These are phyloP conservation scores for Magnolia sinica DNA, from an alignment of 164 flowering plant genomes.

Conservation along the genomic window DNA sequence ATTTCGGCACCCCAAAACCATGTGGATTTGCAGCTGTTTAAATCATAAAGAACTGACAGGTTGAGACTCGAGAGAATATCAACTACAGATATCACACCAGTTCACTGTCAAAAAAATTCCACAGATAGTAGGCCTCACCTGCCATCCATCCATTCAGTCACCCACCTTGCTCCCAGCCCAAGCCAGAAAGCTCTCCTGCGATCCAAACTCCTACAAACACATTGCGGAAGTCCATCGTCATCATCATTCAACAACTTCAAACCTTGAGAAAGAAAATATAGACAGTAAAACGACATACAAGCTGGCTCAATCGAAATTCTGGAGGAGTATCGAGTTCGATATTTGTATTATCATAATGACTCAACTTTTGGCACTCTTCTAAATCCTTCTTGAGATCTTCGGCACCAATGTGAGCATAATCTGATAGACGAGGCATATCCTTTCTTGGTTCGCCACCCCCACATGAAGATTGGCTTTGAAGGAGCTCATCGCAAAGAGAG, in stretches of 20 bases:
- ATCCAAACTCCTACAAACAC: slow-evolving; percentile 68
- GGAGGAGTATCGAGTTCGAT: slow-evolving; percentile 75
- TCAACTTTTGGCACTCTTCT: slow-evolving; percentile 64
- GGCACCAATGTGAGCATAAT: slow-evolving; percentile 65
- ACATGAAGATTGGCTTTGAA: slow-evolving; percentile 68
- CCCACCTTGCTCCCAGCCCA: slow-evolving; percentile 33
- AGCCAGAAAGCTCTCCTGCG: slow-evolving; percentile 66
- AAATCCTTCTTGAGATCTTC: slow-evolving; percentile 71
- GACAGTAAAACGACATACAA: slow-evolving; percentile 38
- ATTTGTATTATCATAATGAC: slow-evolving; percentile 51
- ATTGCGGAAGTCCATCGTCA: slow-evolving; percentile 10
- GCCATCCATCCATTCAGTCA: slow-evolving; percentile 4
- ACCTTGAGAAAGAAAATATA: not conserved
- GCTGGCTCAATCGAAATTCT: slow-evolving; percentile 87
- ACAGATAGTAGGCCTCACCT: not conserved
- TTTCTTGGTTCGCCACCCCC: slow-evolving; percentile 35
- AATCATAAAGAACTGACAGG: too few relatives aligned
- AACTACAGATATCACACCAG: too few relatives aligned
- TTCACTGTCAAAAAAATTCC: not conserved
- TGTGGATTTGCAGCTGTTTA: too few relatives aligned
- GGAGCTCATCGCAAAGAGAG: slow-evolving; percentile 73
- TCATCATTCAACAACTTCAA: not conserved
- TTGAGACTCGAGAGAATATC: too few relatives aligned
- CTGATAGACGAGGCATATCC: slow-evolving; percentile 45
- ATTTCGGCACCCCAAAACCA: too few relatives aligned